These are phyloP conservation scores for Conticribra weissflogii DNA, from an alignment of 108 stramenopile genomes.

Conservation along the genomic window DNA sequence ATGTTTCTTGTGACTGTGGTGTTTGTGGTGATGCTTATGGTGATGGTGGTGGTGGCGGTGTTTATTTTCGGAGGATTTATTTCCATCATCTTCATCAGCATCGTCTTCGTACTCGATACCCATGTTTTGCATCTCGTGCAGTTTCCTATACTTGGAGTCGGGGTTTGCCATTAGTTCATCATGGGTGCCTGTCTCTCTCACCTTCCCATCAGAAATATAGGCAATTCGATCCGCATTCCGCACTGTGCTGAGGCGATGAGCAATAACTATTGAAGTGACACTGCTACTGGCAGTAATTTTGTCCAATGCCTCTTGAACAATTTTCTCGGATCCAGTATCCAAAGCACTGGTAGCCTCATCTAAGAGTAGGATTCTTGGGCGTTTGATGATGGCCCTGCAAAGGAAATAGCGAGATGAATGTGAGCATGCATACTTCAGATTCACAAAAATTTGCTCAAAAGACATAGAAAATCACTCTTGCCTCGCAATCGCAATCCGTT, in stretches of 20 bases:
- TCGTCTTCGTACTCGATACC: not conserved
- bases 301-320: slow-evolving; percentile 46
- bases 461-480: too few species aligned
- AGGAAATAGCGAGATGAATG: too few species aligned
- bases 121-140: slow-evolving; percentile 32
- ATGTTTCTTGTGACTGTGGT: not conserved
- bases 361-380: slow-evolving; percentile 9
- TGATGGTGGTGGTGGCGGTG: not conserved
- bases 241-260: slow-evolving; percentile 77
- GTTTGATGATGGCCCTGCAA: not conserved
- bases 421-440: too few species aligned
- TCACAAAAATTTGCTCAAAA: too few species aligned
- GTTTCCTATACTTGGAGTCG: not conserved
- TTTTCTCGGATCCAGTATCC: slow-evolving; percentile 45
- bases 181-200: slow-evolving; percentile 71
- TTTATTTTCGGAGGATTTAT: not conserved
- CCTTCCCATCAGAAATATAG: slow-evolving; percentile 53
- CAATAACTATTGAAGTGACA: slow-evolving; percentile 68
- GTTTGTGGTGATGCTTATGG: not conserved
- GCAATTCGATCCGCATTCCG: slow-evolving; percentile 60
- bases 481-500: slow-evolving; percentile 83
- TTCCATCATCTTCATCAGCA: not conserved
- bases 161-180: slow-evolving; percentile 22
- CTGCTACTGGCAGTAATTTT: not conserved
- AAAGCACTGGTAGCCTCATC: slow-evolving; percentile 63